These are phyloP conservation scores for Coix lacrymajobi DNA, from an alignment of 176 grass and related monocot genomes.

Conservation along the genomic window DNA sequence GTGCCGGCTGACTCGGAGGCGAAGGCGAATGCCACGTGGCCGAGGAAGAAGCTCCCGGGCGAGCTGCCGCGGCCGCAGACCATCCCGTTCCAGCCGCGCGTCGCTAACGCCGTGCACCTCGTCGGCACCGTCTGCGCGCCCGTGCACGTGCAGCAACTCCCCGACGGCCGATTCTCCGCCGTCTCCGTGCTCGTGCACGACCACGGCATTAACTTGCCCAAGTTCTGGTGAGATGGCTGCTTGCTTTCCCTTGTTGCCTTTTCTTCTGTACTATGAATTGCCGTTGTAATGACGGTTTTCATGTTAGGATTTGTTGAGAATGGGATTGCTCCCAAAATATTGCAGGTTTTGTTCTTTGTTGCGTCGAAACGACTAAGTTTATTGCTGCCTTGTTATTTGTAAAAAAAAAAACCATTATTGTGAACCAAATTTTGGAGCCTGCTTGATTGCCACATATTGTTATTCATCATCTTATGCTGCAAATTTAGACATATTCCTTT, in stretches of 20 bases:
- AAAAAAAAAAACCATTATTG: background rate
- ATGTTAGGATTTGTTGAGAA: background rate
- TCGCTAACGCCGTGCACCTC: slow-evolving; percentile 66
- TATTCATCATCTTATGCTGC: background rate
- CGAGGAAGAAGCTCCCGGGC: slow-evolving; percentile 19
- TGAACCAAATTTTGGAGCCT: background rate
- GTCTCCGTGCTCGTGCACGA: slow-evolving; percentile 68
- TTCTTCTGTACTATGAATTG: background rate
- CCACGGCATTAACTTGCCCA: slow-evolving; percentile 26
- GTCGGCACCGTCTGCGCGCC: slow-evolving; percentile 61
- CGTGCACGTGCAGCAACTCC: slow-evolving; percentile 46
- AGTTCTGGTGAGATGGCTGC: slow-evolving; percentile 49
- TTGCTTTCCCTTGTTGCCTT: background rate
- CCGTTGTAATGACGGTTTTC: background rate
- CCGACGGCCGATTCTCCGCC: slow-evolving; percentile 48
- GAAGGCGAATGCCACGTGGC: background rate
- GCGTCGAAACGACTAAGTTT: background rate
- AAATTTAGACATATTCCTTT: background rate
- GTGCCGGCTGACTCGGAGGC: background rate
- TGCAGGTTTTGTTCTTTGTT: background rate
- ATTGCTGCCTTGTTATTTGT: background rate
- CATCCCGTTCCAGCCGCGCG: slow-evolving; percentile 67
- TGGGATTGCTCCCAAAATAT: background rate
- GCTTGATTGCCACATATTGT: background rate
- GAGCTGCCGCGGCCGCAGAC: slow-evolving; percentile 45